Conservation (phyloP, 1,284 basidiomycete genomes). For the Uromyces viciae-fabae region DNA sequence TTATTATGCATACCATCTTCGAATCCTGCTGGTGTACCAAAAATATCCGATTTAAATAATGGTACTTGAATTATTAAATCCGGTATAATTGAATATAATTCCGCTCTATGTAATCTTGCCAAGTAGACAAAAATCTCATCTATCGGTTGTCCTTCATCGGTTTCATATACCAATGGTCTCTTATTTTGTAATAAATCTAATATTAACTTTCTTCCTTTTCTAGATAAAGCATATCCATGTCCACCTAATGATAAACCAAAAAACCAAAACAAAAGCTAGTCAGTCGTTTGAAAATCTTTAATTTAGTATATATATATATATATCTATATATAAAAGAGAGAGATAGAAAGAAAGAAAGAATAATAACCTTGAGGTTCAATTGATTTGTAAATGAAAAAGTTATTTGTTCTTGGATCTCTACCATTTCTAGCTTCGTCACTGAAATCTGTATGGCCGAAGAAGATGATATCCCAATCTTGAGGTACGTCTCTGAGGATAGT, state of each 20-base stretch:
- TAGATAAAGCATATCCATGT: slow-evolving; percentile 41
- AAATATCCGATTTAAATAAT: slow-evolving; percentile 41
- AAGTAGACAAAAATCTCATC: slow-evolving; percentile 42
- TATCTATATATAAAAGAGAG: too few species aligned
- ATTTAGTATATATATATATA: not conserved
- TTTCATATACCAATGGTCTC: slow-evolving; percentile 22
- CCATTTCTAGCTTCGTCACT: slow-evolving; percentile 37
- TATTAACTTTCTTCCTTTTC: slow-evolving; percentile 29
- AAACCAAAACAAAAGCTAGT: not conserved
- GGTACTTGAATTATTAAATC: slow-evolving; percentile 36
- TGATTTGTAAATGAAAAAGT: slow-evolving; percentile 40
- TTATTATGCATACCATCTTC: slow-evolving; percentile 43
- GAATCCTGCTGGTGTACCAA: slow-evolving; percentile 38
- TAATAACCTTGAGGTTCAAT: slow-evolving; percentile 43
- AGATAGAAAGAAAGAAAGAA: too few species aligned
- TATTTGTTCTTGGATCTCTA: not conserved
- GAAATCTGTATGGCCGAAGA: slow-evolving; percentile 44
- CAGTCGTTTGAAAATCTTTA: not conserved
- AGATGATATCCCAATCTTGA: slow-evolving; percentile 40
- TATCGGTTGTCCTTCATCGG: slow-evolving; percentile 34
- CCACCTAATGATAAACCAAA: slow-evolving; percentile 6
- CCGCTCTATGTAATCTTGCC: slow-evolving; percentile 16
- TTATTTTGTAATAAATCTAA: slow-evolving; percentile 35
- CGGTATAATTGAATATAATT: slow-evolving; percentile 33
- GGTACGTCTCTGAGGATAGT: slow-evolving; percentile 39